Percentiles rank a stretch among this genome's conserved stretches.
phyloP scores from a whole-genome alignment of 148 eudicot species.

The Limonium bicolor region DNA sequence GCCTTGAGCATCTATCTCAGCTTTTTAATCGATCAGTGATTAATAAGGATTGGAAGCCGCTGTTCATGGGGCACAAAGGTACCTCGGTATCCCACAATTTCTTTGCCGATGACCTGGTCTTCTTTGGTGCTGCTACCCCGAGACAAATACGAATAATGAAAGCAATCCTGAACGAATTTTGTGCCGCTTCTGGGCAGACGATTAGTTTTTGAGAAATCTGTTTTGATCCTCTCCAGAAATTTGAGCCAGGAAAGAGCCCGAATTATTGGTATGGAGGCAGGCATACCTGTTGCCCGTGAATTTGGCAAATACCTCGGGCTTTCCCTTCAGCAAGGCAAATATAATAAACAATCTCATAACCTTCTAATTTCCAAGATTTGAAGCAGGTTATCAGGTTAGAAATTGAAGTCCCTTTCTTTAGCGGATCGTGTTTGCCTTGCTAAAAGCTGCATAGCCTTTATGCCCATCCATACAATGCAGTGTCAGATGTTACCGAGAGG shows the following conservation, averaged over 20 bases:
- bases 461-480: too few relatives aligned
- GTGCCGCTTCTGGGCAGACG: not conserved
- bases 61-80: not conserved
- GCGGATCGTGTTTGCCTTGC: not conserved
- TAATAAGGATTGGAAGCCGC: not conserved
- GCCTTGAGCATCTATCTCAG: not conserved
- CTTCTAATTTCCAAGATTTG: not conserved
- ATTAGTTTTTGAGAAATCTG: not conserved
- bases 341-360: not conserved
- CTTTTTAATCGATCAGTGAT: not conserved
- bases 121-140: too few relatives aligned
- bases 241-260: not conserved
- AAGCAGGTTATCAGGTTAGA: not conserved
- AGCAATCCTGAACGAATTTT: not conserved
- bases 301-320: not conserved
- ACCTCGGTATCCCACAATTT: not conserved
- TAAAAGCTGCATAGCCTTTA: not conserved
- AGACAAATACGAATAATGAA: not conserved
- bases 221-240: not conserved
- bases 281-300: too few relatives aligned
- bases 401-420: not conserved
- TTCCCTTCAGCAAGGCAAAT: not conserved
- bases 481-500: too few relatives aligned
- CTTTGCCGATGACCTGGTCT: not conserved
- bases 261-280: not conserved